These are phyloP conservation scores for Scleroderma citrinum DNA, from an alignment of 768 basidiomycete genomes.

Conservation along the genomic window DNA sequence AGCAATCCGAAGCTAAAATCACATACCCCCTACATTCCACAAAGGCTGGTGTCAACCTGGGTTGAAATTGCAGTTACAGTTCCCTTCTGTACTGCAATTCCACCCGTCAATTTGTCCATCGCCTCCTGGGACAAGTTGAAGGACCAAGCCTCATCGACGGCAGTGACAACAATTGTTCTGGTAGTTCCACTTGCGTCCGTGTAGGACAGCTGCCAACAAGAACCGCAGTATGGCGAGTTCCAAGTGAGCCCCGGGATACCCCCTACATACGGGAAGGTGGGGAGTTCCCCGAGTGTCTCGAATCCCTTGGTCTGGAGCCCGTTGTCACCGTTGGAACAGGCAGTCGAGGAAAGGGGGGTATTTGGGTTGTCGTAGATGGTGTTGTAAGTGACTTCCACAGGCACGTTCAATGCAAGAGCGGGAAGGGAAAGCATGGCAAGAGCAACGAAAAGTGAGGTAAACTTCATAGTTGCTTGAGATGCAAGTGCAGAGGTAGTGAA, in stretches of 20 bases:
- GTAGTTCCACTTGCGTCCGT: constrained; percentile 24
- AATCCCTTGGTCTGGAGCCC: constrained; percentile 28
- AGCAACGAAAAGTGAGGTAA: constrained; percentile 5
- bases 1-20: too few relatives aligned
- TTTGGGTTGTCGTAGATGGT: constrained; percentile 26
- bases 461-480: constrained; percentile 14
- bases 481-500: neutral
- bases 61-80: constrained; percentile 38
- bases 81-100: constrained; percentile 40
- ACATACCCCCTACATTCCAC: constrained; percentile 11
- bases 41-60: constrained; percentile 39
- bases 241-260: constrained; percentile 25
- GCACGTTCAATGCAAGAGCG: constrained; percentile 11
- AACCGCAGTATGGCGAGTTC: constrained; percentile 50
- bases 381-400: constrained; percentile 38
- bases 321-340: constrained; percentile 32
- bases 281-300: constrained; percentile 28
- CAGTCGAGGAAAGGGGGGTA: constrained; percentile 22
- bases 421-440: constrained; percentile 15
- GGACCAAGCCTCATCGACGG: constrained; percentile 43
- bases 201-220: constrained; percentile 56
- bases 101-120: constrained; percentile 32
- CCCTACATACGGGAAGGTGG: constrained; percentile 29
- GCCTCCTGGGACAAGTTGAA: constrained; percentile 34
- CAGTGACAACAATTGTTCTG: constrained; percentile 42